Conservation (phyloP, 257 asterid species). For the Solanum sitiens region DNA sequence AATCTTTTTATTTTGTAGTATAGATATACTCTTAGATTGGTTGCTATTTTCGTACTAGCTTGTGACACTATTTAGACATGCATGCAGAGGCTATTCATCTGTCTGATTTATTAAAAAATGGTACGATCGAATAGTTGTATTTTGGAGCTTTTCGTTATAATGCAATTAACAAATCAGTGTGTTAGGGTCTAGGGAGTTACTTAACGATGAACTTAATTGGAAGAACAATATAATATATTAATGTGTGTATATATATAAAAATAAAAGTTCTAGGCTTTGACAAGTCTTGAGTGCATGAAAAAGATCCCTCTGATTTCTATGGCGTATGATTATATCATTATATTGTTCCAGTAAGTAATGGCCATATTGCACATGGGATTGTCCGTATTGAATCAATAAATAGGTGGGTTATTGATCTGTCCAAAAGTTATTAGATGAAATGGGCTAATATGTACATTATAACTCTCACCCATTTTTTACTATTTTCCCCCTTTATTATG, state of each 20-base stretch:
- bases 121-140: not conserved
- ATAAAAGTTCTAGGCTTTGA: not conserved
- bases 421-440: too few relatives aligned
- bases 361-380: too few relatives aligned
- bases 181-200: not conserved
- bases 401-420: too few relatives aligned
- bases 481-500: not conserved
- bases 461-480: too few relatives aligned
- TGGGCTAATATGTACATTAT: too few relatives aligned
- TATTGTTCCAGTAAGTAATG: too few relatives aligned
- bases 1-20: not conserved
- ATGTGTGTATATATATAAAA: not conserved
- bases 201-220: not conserved
- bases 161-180: not conserved
- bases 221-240: not conserved
- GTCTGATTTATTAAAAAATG: not conserved
- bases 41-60: not conserved
- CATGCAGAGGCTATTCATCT: not conserved
- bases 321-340: not conserved
- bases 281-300: not conserved
- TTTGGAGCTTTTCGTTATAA: not conserved
- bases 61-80: not conserved
- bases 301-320: not conserved
- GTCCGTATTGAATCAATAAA: too few relatives aligned
- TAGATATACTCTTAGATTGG: not conserved